Base-by-base conservation (phyloP, 257 asterid species). In the Solanum megistacrolobum region DNA sequence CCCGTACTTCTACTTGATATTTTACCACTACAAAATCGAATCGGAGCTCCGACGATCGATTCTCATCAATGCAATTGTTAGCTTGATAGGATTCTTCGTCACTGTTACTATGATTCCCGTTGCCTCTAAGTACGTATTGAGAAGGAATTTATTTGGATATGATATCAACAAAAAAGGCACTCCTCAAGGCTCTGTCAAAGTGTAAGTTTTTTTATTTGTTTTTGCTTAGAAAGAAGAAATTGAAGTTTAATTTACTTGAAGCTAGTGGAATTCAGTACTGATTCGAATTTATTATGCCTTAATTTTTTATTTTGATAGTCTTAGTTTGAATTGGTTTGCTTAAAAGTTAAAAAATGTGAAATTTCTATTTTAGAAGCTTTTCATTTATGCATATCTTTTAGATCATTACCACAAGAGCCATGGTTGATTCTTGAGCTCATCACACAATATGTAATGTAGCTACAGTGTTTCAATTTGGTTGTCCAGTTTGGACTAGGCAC, bases 151-250 rank as follows among this genome's bases (percentile, higher is more conserved):
- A 31, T 95, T 93, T 90, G 98, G 99, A 41, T 93, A 90, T 83
- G 99, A 95, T 88, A 95, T 96, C 86, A 96, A 96, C 88, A 96
- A 96, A 94, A 96, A 91, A 89, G 99, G 98, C 38, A 96, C 99
- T n/a, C 94, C 98, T 68, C 94, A 94, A 62, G 99, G 99, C 89
- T 90, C 98, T 89, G 91, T 96, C 86, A 93, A 95, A 94, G 98
- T 96, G 99, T 96, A 93, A 92, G 98, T 87, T 68, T 60, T 60
- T 25, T 52, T 82, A 27, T 87, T 86, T 7, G 12, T n/a, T 1
- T 75, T n/a, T 3, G 21, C 62, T 52, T 52, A 38, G 83, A 76
- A 38, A n/a, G 6, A 12, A 23, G 58, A 38, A 74, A 20, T 41
- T 78, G 84, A 41, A 14, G 65, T 46, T n/a, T 65, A 65, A 65